phyloP scores from a whole-genome alignment of 2,329 filamentous ascomycete species.

The Talaromyces sp. region DNA sequence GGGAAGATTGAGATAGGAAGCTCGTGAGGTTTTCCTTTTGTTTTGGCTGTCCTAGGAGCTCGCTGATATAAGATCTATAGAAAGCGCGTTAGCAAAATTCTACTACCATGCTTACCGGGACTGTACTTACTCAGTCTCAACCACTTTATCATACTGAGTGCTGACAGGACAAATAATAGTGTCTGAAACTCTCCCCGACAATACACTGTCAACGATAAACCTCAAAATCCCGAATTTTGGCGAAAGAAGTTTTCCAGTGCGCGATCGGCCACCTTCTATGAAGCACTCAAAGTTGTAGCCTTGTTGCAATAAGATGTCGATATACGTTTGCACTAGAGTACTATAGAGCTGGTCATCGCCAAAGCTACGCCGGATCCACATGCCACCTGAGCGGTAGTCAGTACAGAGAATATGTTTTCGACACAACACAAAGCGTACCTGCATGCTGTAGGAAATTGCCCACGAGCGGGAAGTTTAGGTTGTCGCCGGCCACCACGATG shows the following conservation, averaged over 20 bases:
- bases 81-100: slow-evolving; percentile 12
- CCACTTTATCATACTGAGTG: slow-evolving; percentile 98
- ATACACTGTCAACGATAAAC: slow-evolving; percentile 84
- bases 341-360: slow-evolving; percentile 87
- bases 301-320: slow-evolving; percentile 83
- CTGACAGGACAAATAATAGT: slow-evolving; percentile 92
- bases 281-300: slow-evolving; percentile 97
- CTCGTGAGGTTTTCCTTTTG: slow-evolving; percentile 89
- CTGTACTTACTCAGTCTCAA: slow-evolving; percentile 72
- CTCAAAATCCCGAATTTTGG: slow-evolving; percentile 94
- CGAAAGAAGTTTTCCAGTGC: slow-evolving; percentile 87
- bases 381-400: slow-evolving; percentile 56
- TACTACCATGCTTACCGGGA: background rate
- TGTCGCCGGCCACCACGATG: slow-evolving; percentile 91
- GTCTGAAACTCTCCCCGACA: slow-evolving; percentile 84
- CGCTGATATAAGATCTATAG: slow-evolving; percentile 77
- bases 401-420: background rate
- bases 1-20: slow-evolving; percentile 82
- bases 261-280: slow-evolving; percentile 87
- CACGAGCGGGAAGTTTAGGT: slow-evolving; percentile 88
- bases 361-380: slow-evolving; percentile 93
- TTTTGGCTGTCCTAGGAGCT: slow-evolving; percentile 89
- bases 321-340: slow-evolving; percentile 91
- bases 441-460: slow-evolving; percentile 90
- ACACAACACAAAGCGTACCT: slow-evolving; percentile 35